Evolutionary conservation across 2,329 filamentous ascomycete species (phyloP).

Genomic region (Neofusicoccum parvum): DNA sequence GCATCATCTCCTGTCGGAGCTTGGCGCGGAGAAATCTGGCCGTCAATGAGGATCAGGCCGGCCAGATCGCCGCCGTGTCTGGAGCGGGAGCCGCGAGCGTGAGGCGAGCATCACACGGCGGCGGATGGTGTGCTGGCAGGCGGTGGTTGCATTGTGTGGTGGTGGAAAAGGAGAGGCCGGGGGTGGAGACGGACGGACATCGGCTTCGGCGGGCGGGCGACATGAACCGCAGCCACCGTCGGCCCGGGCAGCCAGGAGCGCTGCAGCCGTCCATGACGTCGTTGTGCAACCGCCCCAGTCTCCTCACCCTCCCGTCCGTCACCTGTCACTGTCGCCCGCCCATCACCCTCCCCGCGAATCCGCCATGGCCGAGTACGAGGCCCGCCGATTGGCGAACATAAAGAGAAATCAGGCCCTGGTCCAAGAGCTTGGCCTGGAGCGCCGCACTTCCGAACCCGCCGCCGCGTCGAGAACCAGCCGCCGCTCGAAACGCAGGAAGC

Average conservation of each 20-base stretch:
- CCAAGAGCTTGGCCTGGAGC: slow-evolving; percentile 49
- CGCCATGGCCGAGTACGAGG: slow-evolving; percentile 49
- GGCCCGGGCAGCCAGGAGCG: not conserved
- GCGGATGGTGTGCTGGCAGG: too few relatives aligned
- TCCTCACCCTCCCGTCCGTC: not conserved
- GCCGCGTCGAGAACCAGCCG: slow-evolving; percentile 25
- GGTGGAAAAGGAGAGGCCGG: not conserved
- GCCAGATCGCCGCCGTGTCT: too few relatives aligned
- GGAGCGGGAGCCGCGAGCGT: too few relatives aligned
- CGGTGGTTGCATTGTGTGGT: not conserved
- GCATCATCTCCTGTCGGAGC: not conserved
- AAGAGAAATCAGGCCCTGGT: slow-evolving; percentile 53
- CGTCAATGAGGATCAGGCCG: not conserved
- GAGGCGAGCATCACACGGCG: not conserved
- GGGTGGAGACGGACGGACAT: too few relatives aligned
- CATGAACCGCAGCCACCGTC: not conserved
- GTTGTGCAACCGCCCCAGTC: not conserved
- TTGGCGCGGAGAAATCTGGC: not conserved
- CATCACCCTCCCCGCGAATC: not conserved
- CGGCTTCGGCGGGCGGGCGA: not conserved
- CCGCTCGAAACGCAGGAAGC: slow-evolving; percentile 45
- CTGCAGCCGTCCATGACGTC: not conserved
- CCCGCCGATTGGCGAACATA: slow-evolving; percentile 51
- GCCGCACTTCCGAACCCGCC: slow-evolving; percentile 21
- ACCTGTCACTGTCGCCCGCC: not conserved